Conservation (phyloP, 2,329 filamentous ascomycete genomes). For the Davidsoniella virescens region DNA sequence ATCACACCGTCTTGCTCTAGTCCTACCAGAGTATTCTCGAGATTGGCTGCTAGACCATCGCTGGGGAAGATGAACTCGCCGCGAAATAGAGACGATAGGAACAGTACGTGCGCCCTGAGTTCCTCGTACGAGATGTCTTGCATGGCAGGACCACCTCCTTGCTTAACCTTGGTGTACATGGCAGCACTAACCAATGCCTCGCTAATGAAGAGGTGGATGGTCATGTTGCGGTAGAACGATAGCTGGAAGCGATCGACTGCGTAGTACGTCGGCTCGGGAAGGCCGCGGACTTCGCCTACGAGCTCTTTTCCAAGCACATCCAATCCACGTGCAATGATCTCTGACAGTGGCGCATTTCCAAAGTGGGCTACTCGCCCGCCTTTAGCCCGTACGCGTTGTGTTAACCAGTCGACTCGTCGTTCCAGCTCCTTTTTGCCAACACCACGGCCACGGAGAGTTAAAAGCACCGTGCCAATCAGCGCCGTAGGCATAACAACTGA, state of each 20-base stretch:
- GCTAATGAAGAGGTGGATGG: conserved; percentile 91
- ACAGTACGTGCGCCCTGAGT: conserved; percentile 64
- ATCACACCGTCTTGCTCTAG: conserved; percentile 71
- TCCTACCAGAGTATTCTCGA: conserved; percentile 61
- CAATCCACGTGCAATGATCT: conserved; percentile 75
- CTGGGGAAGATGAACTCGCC: conserved; percentile 95
- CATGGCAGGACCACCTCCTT: conserved; percentile 66
- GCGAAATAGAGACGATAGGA: conserved; percentile 84
- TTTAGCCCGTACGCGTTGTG: conserved; percentile 62
- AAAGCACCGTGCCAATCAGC: conserved; percentile 78
- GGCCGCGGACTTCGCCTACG: conserved; percentile 59
- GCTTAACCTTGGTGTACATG: conserved; percentile 82
- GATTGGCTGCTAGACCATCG: conserved; percentile 63
- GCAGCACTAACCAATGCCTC: conserved; percentile 80
- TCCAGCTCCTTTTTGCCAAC: conserved; percentile 77
- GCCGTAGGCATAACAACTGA: conserved; percentile 98
- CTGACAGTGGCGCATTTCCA: conserved; percentile 58
- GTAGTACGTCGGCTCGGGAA: conserved; percentile 85
- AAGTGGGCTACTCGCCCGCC: conserved; percentile 91
- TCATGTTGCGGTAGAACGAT: conserved; percentile 98
- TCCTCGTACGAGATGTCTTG: conserved; percentile 65
- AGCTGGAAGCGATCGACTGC: conserved; percentile 93
- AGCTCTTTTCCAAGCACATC: conserved; percentile 84
- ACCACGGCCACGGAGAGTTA: conserved; percentile 80
- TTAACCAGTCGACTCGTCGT: conserved; percentile 80